Percentiles rank a stretch among this genome's conserved stretches.
Conservation (phyloP, 768 basidiomycete genomes). For the Boletus subcaerulescens region DNA sequence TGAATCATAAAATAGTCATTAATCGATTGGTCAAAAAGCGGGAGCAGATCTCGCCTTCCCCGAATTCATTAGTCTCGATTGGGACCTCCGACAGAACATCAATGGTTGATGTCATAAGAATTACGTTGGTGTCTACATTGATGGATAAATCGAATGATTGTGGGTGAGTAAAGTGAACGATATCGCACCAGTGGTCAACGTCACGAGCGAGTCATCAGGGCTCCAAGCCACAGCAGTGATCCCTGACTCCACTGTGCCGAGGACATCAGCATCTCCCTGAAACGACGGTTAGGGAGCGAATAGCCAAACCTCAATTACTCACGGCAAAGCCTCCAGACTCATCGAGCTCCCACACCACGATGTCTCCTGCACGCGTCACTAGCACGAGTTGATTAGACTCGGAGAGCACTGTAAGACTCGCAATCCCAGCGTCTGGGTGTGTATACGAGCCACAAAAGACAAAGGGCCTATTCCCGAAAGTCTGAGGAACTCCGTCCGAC, state of each 20-base stretch:
- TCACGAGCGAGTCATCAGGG: slow-evolving; percentile 87
- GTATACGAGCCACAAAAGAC: slow-evolving; percentile 25
- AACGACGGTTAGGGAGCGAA: slow-evolving; percentile 4
- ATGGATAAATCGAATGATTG: neutral
- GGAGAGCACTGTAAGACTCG: slow-evolving; percentile 66
- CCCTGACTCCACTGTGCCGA: slow-evolving; percentile 84
- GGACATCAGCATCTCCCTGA: slow-evolving; percentile 53
- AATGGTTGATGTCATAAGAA: slow-evolving; percentile 86
- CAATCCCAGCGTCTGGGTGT: slow-evolving; percentile 40
- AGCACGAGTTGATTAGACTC: slow-evolving; percentile 67
- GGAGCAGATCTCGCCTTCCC: slow-evolving; percentile 58
- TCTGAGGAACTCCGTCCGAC: slow-evolving; percentile 10
- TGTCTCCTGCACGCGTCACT: slow-evolving; percentile 79
- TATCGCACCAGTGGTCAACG: slow-evolving; percentile 69
- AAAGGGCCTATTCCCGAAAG: slow-evolving; percentile 6
- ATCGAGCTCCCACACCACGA: slow-evolving; percentile 61
- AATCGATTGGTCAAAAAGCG: neutral
- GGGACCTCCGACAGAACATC: slow-evolving; percentile 82
- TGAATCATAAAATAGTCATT: slow-evolving; percentile 30
- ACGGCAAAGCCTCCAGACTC: slow-evolving; percentile 44
- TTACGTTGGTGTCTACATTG: slow-evolving; percentile 70
- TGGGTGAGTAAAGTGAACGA: neutral
- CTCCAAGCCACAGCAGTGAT: slow-evolving; percentile 85
- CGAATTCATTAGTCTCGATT: slow-evolving; percentile 73
- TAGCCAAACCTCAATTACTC: slow-evolving; percentile 18